A percentile compares a stretch with the other conserved stretches of the same genome.
Conservation (phyloP, 2,329 filamentous ascomycete species). For the Penicillium fuscoglaucum region DNA sequence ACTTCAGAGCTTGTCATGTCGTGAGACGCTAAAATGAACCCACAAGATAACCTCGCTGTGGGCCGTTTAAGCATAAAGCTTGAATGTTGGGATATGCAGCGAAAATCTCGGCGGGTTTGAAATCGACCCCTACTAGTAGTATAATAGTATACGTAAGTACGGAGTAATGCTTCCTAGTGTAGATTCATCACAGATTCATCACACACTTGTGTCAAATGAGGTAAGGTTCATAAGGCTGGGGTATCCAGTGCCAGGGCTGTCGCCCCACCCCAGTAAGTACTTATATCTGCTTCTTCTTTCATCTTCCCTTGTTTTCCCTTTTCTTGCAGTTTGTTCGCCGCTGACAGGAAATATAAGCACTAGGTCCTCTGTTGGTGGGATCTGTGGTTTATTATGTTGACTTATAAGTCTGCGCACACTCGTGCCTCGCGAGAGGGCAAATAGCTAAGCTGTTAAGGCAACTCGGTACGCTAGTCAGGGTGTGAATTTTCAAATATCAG, state of each 20-base stretch:
- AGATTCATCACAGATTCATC: not conserved
- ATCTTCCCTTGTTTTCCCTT: not conserved
- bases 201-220: constrained; percentile 4
- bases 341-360: too few species aligned
- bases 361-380: too few species aligned
- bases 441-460: too few species aligned
- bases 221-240: constrained; percentile 3
- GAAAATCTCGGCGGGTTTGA: constrained; percentile 3
- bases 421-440: not conserved
- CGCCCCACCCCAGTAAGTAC: not conserved
- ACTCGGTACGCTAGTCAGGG: not conserved
- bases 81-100: constrained; percentile 12
- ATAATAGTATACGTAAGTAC: not conserved
- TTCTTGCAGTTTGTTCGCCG: not conserved
- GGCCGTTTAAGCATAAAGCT: constrained; percentile 24
- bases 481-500: too few species aligned
- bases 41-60: constrained; percentile 18
- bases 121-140: not conserved
- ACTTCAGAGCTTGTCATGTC: not conserved
- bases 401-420: too few species aligned
- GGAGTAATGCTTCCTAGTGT: not conserved
- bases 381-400: not conserved
- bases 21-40: constrained; percentile 7
- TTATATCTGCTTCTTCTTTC: not conserved
- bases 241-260: not conserved